Base-by-base conservation (phyloP, 768 basidiomycete genomes). In the Boletus coccyginus region DNA sequence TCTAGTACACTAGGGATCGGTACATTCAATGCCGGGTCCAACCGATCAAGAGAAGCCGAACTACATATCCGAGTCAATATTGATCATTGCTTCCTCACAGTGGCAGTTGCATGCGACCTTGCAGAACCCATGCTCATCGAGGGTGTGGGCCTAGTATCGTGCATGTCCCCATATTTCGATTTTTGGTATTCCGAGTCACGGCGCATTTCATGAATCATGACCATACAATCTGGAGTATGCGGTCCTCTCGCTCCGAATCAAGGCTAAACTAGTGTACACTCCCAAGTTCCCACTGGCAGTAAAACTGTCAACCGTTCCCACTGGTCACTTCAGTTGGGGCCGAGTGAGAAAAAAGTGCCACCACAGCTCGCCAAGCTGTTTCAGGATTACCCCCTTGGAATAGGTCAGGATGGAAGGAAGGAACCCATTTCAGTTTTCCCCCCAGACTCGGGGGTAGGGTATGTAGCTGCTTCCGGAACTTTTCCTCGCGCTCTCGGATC, bases 311-410 rank as follows among this genome's bases (percentile, higher is more conserved):
- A 6, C 33, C 47, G 16, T 33, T 36, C 29, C 43, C 27, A 3
- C 19, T 5, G 6, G 12, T 11, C 42, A 33, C 11, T 12, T 35
- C 29, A 0, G 17, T 32, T 21, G 46, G 19, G 16, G 6, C 9
- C 0, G 9, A 16, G 16, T 3, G 2, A 4, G 21, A 40, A 42
- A 63, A 59, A n/a, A 65, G 61, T 4, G 7, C 31, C 7, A 42
- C 32, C 2, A 65, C 55, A 38, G 41, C 61, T 0, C 44, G 1
- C 64, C 64, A 65, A 49, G 64, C 64, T 16, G 16, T 32, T 0
- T 50, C 36, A 35, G 17, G 4, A 21, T 24, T 16, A 12, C 35
- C 46, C 12, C 0, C 12, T 40, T 1, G 3, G 31, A 65, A 56
- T 21, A 49, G 27, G 0, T 42, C 3, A 0, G 44, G 39, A 33